Conservation (phyloP, 257 asterid genomes). For the Solanum pimpinellifolium region DNA sequence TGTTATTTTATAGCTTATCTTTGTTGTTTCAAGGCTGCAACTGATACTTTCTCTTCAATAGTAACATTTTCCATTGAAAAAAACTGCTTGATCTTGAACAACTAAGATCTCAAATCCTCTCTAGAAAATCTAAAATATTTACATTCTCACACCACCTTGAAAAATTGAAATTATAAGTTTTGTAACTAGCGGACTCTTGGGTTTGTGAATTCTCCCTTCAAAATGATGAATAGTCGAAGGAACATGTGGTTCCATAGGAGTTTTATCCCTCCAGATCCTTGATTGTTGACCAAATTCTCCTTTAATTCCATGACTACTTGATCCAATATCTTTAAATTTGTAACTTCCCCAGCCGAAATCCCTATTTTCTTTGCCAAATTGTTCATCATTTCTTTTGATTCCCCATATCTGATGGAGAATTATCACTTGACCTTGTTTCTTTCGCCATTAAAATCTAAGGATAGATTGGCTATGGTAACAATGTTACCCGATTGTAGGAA, state of each 20-base stretch:
- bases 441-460: neutral
- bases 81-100: no score
- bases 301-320: neutral
- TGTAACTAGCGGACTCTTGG: neutral
- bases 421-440: no score
- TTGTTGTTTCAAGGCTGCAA: neutral
- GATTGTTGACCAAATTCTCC: neutral
- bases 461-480: neutral
- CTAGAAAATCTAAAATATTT: neutral
- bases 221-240: neutral
- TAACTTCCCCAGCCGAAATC: neutral
- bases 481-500: neutral
- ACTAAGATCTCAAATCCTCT: neutral
- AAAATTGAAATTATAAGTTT: no score
- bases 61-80: neutral
- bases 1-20: neutral
- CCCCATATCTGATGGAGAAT: neutral
- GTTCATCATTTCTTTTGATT: neutral
- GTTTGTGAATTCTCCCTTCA: neutral
- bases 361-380: neutral
- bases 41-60: neutral
- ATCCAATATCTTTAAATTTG: neutral
- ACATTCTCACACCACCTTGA: neutral
- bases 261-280: neutral
- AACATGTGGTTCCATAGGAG: neutral